Conservation (phyloP, 345 rosid genomes). For the Psidium friedrichsthalianum region DNA sequence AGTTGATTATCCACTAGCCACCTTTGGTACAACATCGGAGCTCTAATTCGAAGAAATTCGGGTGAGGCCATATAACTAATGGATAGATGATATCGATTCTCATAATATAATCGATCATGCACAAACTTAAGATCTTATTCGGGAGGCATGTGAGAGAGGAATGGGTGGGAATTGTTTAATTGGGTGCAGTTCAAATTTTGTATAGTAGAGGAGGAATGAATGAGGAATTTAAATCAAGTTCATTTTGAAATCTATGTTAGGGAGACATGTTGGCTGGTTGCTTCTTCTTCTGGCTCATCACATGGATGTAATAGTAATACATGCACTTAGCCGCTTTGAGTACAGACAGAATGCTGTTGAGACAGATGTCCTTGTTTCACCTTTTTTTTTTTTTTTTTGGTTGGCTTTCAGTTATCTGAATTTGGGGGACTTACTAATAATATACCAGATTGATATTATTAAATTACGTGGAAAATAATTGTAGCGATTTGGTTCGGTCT, state of each 20-base stretch:
- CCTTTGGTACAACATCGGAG: neutral
- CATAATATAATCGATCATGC: neutral
- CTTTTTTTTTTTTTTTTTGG: neutral
- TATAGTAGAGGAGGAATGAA: neutral
- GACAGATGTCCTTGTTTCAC: neutral
- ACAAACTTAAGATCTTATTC: neutral
- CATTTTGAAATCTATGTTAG: neutral
- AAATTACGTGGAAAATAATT: neutral
- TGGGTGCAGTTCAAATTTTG: neutral
- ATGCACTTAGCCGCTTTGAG: neutral
- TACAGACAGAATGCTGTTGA: neutral
- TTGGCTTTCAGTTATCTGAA: neutral
- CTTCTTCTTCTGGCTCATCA: neutral
- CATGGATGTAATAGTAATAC: neutral
- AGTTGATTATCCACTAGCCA: neutral
- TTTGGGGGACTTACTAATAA: neutral
- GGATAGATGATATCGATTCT: neutral
- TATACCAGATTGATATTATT: neutral
- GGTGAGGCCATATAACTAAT: neutral
- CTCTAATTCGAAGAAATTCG: neutral
- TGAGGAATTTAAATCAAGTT: neutral
- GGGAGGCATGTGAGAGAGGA: neutral
- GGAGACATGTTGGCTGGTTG: neutral
- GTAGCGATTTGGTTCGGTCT: neutral
- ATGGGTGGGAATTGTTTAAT: neutral